Evolutionary conservation across 2,329 filamentous ascomycete genomes (phyloP).

Genomic region (Colletotrichum brevisporum): DNA sequence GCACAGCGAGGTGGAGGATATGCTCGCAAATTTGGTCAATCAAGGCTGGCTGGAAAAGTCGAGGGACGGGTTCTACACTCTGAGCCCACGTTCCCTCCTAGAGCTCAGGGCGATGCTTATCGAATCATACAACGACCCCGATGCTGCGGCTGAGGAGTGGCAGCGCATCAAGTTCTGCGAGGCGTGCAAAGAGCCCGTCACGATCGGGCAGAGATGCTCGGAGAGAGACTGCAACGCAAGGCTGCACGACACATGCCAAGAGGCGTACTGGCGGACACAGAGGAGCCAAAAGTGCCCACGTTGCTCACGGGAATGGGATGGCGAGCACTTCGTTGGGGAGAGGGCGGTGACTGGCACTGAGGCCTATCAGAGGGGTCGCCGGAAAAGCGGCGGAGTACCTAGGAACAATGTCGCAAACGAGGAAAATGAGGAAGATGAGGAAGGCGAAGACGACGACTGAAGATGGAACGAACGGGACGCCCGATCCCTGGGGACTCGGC

Average conservation of each 20-base stretch:
- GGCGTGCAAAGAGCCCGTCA: constrained; percentile 92
- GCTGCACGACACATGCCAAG: constrained; percentile 83
- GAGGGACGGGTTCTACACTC: constrained; percentile 77
- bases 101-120: constrained; percentile 88
- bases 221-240: constrained; percentile 77
- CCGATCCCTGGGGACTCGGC: neutral
- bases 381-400: constrained; percentile 52
- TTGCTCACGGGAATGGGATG: constrained; percentile 67
- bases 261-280: constrained; percentile 79
- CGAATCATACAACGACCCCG: constrained; percentile 89
- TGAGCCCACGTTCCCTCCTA: constrained; percentile 84
- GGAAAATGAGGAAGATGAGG: constrained; percentile 47
- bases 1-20: constrained; percentile 81
- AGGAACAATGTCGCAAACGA: constrained; percentile 50
- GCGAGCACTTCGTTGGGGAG: constrained; percentile 67
- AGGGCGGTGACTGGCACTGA: constrained; percentile 68
- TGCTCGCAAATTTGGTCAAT: constrained; percentile 78
- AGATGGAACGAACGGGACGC: neutral
- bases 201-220: constrained; percentile 82
- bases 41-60: constrained; percentile 91
- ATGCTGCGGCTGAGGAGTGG: constrained; percentile 71
- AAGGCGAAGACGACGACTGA: constrained; percentile 36
- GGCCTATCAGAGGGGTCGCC: constrained; percentile 61
- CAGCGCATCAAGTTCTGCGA: constrained; percentile 88
- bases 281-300: constrained; percentile 75